Base-by-base conservation (phyloP, 139 green algal genomes). In the Astrephomene gubernaculifera region DNA sequence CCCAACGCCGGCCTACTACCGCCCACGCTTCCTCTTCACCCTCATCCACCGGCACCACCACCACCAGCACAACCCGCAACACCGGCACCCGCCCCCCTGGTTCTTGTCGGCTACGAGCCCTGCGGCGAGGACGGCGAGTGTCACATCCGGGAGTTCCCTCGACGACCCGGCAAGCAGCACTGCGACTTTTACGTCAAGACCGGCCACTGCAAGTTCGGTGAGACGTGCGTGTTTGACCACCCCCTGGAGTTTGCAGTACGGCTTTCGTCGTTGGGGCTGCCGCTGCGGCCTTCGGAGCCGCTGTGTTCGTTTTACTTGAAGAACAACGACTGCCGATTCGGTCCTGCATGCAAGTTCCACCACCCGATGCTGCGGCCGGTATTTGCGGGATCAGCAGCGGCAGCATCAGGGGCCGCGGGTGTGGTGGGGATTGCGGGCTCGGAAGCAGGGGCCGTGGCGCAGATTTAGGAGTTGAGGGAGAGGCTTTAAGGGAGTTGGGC, bases 101-200 rank as follows among this genome's bases (percentile, higher is more conserved):
- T 86, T 29, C 71, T 93, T 0, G 92, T 93, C 8, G 91, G 91
- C n/a, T 94, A 92, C 38, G 87, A 86, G 31, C 69, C 89, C 3
- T 43, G 71, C 22, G 81, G 73, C 12, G 91, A 68, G 4, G 84
- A 89, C 36, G 87, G 73, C 27, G 69, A 65, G 31, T 44, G 87
- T 27, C 52, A 29, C 17, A n/a, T 91, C 7, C 79, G 81, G 5
- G 63, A 84, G 9, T 96, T 97, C 67, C 95, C 96, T 1, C 76
- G 72, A 10, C 91, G 96, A 17, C 93, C 94, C 4, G 94, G 92
- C 22, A 86, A 92, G 65, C 86, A 92, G 8, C 27, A 89, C 3
- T 99, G 96, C 89, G 94, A 97, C 25, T 99, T 98, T 71, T 99
- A 92, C 91, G 24, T 89, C 38, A 98, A 97, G 78, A 98, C 95